These are phyloP conservation scores for Metarhizium sp. DNA, from an alignment of 2,329 filamentous ascomycete species.

Conservation along the genomic window DNA sequence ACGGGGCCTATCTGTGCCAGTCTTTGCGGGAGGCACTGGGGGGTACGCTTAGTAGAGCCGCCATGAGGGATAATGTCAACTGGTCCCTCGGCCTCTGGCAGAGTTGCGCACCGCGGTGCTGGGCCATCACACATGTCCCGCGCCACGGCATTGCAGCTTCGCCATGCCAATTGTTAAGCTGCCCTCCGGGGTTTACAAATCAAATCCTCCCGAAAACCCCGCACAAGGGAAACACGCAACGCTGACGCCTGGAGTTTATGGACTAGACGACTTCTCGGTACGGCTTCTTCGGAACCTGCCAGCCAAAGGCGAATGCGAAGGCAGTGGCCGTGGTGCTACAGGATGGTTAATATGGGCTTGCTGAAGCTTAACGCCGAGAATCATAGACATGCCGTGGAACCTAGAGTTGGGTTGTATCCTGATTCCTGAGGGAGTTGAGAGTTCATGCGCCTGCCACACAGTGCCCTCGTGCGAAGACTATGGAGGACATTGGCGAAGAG, in stretches of 20 bases:
- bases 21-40: no score
- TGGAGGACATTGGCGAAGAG: background rate
- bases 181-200: background rate
- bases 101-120: no score
- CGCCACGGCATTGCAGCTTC: background rate
- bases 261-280: background rate
- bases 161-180: background rate
- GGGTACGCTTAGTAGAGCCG: no score
- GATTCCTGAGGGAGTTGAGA: background rate
- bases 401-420: background rate
- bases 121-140: background rate
- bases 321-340: background rate
- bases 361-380: background rate
- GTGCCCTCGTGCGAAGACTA: background rate
- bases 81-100: no score
- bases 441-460: background rate
- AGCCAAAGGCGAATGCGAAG: background rate
- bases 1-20: no score
- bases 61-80: no score
- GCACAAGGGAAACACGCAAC: background rate
- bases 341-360: background rate
- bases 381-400: background rate
- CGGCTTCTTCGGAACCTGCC: background rate
- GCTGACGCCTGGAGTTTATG: background rate
- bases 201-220: background rate